Evolutionary conservation across 192 early-diverging fungal genomes (phyloP).

Genomic region (Lobosporangium transversale): DNA sequence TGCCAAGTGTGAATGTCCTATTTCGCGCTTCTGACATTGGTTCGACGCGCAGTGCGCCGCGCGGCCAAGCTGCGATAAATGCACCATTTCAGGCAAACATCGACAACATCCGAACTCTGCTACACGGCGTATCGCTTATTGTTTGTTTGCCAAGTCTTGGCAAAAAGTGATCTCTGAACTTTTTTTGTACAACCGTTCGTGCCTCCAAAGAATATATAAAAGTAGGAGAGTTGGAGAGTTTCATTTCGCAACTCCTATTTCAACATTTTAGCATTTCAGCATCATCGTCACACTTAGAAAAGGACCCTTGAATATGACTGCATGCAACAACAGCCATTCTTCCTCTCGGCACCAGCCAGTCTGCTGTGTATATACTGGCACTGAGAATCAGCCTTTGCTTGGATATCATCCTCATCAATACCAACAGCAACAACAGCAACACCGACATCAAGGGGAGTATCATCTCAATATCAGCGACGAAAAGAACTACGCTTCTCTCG

Average conservation of each 20-base stretch:
- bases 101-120: too few species aligned
- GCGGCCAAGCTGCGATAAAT: too few species aligned
- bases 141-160: neutral
- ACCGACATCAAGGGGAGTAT: conserved; percentile 1
- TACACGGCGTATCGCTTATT: too few species aligned
- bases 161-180: neutral
- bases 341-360: conserved; percentile 8
- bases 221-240: neutral
- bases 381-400: conserved; percentile 21
- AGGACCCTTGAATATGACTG: neutral
- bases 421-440: neutral
- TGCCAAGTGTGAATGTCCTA: too few species aligned
- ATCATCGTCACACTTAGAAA: neutral
- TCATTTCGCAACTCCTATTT: neutral
- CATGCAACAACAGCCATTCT: conserved; percentile 16
- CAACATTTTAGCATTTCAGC: neutral
- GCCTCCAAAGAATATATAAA: neutral
- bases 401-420: conserved; percentile 23
- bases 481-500: neutral
- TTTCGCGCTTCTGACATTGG: too few species aligned
- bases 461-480: conserved; percentile 10
- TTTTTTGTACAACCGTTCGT: neutral
- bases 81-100: neutral
- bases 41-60: too few species aligned
- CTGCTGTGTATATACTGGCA: conserved; percentile 20